Conservation (phyloP, 257 asterid species). For the Fraxinus pennsylvanica region DNA sequence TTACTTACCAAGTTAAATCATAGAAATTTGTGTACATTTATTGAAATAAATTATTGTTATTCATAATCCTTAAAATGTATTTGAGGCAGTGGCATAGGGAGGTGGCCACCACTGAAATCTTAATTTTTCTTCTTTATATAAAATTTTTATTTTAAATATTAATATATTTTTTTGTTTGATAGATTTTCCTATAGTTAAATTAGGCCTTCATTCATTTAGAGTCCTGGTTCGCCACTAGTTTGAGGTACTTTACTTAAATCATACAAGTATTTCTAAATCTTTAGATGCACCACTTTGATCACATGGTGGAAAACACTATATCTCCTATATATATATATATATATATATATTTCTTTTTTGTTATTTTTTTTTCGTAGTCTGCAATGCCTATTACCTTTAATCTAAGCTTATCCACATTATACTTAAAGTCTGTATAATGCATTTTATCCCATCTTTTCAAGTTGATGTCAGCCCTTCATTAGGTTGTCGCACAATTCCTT, state of each 20-base stretch:
- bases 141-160: too few species aligned
- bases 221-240: too few species aligned
- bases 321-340: too few species aligned
- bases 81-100: background rate
- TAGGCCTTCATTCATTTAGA: too few species aligned
- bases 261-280: background rate
- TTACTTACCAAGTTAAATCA: conserved; percentile 26
- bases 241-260: background rate
- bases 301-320: background rate
- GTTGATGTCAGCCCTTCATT: background rate
- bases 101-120: too few species aligned
- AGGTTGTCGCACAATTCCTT: background rate
- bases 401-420: background rate
- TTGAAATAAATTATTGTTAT: conserved; percentile 21
- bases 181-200: too few species aligned
- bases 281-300: background rate
- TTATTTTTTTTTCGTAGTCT: too few species aligned
- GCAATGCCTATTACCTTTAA: too few species aligned
- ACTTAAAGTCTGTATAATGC: background rate
- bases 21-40: conserved; percentile 47
- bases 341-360: too few species aligned
- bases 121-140: too few species aligned
- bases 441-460: background rate
- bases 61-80: conserved; percentile 8
- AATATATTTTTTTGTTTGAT: too few species aligned